These are phyloP conservation scores for Gentiana dahurica DNA, from an alignment of 257 asterid genomes.

Conservation along the genomic window DNA sequence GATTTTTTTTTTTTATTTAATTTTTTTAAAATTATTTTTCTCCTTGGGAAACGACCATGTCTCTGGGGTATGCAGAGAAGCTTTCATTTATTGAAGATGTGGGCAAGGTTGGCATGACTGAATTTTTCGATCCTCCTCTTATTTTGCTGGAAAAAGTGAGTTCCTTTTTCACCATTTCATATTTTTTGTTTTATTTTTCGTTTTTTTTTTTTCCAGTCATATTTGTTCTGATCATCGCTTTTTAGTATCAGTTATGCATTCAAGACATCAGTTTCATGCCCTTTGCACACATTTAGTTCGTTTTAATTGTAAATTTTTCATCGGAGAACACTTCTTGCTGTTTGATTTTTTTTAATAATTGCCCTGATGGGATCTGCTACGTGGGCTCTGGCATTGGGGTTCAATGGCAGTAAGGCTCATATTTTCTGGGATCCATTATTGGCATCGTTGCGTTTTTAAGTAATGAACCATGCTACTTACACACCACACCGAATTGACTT, in stretches of 20 bases:
- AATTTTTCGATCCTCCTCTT: slow-evolving; percentile 62
- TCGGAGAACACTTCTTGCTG: not conserved
- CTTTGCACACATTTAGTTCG: slow-evolving; percentile 8
- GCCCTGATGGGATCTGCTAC: slow-evolving; percentile 30
- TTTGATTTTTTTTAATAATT: slow-evolving; percentile 5
- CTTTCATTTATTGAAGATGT: slow-evolving; percentile 86
- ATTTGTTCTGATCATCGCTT: slow-evolving; percentile 5
- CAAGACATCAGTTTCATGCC: slow-evolving; percentile 11
- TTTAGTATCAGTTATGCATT: slow-evolving; percentile 11
- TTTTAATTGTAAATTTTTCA: not conserved
- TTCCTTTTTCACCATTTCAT: slow-evolving; percentile 2
- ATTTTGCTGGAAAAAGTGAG: slow-evolving; percentile 66
- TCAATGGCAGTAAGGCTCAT: slow-evolving; percentile 1
- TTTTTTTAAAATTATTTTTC: no score
- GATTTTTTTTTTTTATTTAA: no score
- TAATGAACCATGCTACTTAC: no score
- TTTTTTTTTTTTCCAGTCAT: not conserved
- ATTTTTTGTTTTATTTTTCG: slow-evolving; percentile 2
- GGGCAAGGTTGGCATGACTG: slow-evolving; percentile 94
- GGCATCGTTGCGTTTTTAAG: no score
- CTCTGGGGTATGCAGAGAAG: slow-evolving; percentile 93
- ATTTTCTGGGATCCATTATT: not conserved
- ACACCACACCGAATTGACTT: no score
- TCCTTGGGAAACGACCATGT: slow-evolving; percentile 31
- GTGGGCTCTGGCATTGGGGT: slow-evolving; percentile 13